Evolutionary conservation across 2,329 filamentous ascomycete species (phyloP).

Genomic region (Didymella pomorum): DNA sequence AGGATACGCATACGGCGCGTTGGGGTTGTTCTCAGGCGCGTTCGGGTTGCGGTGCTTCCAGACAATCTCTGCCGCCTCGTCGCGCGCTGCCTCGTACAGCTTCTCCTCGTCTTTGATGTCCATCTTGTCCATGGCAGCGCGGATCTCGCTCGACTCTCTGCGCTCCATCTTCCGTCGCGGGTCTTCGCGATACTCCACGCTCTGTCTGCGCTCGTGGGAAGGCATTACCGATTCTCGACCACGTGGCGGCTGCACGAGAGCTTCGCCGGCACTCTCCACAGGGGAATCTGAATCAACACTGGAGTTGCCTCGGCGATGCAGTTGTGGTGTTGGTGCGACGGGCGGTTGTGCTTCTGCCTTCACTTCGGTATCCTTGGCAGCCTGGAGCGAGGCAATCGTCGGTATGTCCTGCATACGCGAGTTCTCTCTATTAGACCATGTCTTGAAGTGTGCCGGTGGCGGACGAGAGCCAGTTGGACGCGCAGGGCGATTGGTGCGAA

Average conservation of each 20-base stretch:
- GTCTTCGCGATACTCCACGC: constrained; percentile 63
- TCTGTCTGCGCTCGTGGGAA: constrained; percentile 62
- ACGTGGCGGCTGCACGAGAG: constrained; percentile 47
- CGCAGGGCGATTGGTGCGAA: constrained; percentile 72
- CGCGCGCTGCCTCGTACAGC: constrained; percentile 73
- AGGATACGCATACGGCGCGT: constrained; percentile 63
- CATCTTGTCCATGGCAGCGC: constrained; percentile 77
- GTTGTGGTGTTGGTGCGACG: constrained; percentile 32
- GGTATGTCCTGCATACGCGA: constrained; percentile 38
- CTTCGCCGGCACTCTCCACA: constrained; percentile 37
- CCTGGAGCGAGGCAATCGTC: constrained; percentile 36
- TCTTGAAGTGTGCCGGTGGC: constrained; percentile 60
- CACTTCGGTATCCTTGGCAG: constrained; percentile 35
- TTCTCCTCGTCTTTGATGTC: constrained; percentile 69
- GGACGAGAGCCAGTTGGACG: constrained; percentile 77
- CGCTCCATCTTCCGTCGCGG: constrained; percentile 75
- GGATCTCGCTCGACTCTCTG: constrained; percentile 61
- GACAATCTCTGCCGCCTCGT: constrained; percentile 81
- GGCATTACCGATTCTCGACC: constrained; percentile 49
- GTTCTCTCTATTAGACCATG: constrained; percentile 43
- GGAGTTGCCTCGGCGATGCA: constrained; percentile 42
- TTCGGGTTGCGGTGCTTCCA: constrained; percentile 77
- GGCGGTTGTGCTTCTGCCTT: constrained; percentile 31
- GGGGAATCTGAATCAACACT: constrained; percentile 42
- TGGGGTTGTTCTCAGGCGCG: constrained; percentile 66